Evolutionary conservation across 1,139 yeast species (phyloP), one percentile per base, ranked within the genome.

Genomic region (Insectozyma bohioensis): DNA sequence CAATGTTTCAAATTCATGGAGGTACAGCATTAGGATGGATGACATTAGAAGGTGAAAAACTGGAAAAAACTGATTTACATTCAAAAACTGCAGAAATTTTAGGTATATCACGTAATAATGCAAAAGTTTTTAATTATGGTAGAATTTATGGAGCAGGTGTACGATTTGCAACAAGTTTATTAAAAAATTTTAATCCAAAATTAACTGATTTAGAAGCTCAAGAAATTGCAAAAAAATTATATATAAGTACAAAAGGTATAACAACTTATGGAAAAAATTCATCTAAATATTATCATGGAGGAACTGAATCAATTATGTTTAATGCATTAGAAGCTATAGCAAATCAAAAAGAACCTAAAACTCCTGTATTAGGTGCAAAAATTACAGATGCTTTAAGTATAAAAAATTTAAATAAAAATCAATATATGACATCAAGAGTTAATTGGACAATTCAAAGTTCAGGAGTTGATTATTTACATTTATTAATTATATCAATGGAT

Each of bases 381-480:
- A 88, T 94, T 31, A 92, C 99, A 0, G 80, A 80, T 41, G 96
- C 98, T 0, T 64, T 94, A 37, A 73, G 76, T 42, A 72, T 76
- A 30, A 64, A 68, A 35, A 80, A 90, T 51, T 71, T 94, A 49
- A 77, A 77, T 37, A 67, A 75, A 28, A 68, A 68, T 41, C 79
- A 79, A 37, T 92, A 83, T 55, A 61, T 92, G 48, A 94, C 98
- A 0, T 87, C 97, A 2, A 63, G 99, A 49, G 84, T 90, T 43
- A 94, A 94, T 52, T 94, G 99, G 99, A 86, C 96, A 0, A 94
- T 94, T 51, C 99, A 94, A 56, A 87, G 97, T 25, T 87, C 97
- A 1, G 99, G 98, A 25, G 99, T 94, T 12, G 98, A 94, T 55
- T 94, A 94, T 53, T 67, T 94, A 34, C 98, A 94, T 55, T 58